Evolutionary conservation across 2,329 filamentous ascomycete genomes (phyloP).

Genomic region (Exophiala sp.): DNA sequence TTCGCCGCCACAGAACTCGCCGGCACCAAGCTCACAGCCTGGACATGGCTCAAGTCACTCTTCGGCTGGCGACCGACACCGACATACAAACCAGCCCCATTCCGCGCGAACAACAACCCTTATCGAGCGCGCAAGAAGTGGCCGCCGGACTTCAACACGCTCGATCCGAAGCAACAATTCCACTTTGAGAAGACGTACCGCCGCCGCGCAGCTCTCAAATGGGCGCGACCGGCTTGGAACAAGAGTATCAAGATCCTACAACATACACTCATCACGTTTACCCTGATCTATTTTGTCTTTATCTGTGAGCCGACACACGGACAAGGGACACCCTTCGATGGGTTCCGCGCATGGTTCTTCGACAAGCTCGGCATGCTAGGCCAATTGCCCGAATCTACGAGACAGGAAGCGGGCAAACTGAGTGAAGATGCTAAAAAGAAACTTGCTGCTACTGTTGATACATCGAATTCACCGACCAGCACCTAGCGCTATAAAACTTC

Average conservation of each 20-base stretch:
- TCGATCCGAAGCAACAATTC: conserved; percentile 65
- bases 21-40: conserved; percentile 16
- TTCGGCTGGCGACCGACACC: conserved; percentile 20
- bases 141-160: conserved; percentile 61
- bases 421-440: conserved; percentile 20
- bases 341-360: conserved; percentile 26
- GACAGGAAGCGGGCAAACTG: conserved; percentile 19
- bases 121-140: conserved; percentile 60
- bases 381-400: conserved; percentile 20
- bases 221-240: conserved; percentile 55
- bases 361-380: conserved; percentile 17
- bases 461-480: conserved; percentile 8
- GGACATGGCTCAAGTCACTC: conserved; percentile 21
- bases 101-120: conserved; percentile 46
- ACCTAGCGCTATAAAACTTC: neutral
- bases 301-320: conserved; percentile 23
- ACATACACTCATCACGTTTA: conserved; percentile 46
- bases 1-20: conserved; percentile 7
- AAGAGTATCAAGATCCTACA: conserved; percentile 58
- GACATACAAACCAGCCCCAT: conserved; percentile 23
- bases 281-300: conserved; percentile 27
- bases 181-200: conserved; percentile 65
- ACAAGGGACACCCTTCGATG: conserved; percentile 25
- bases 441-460: conserved; percentile 6
- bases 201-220: conserved; percentile 59